These are phyloP conservation scores for Fusarium newnesense DNA, from an alignment of 2,329 filamentous ascomycete species.

Conservation along the genomic window DNA sequence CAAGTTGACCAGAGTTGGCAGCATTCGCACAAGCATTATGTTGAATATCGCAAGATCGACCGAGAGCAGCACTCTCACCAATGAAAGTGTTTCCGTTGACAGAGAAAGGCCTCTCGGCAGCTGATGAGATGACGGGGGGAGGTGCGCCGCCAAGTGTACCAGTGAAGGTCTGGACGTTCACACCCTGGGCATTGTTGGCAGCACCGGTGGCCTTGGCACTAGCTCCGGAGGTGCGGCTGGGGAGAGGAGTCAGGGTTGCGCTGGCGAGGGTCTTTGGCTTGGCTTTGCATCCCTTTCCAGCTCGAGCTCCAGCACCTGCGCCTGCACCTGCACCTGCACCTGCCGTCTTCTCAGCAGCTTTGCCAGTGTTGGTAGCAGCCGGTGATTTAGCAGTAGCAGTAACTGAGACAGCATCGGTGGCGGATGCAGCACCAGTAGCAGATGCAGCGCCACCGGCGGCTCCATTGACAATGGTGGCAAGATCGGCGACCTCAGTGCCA, in stretches of 20 bases:
- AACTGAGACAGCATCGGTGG: neutral
- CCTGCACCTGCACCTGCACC: neutral
- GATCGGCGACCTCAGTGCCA: constrained; percentile 1
- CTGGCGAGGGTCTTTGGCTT: neutral
- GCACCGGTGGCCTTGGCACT: neutral
- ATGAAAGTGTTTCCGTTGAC: constrained; percentile 4
- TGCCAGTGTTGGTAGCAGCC: neutral
- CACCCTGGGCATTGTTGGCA: neutral
- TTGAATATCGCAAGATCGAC: neutral
- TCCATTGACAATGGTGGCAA: constrained; percentile 7
- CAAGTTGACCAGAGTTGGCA: neutral
- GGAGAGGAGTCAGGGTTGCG: neutral
- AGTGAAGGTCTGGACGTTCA: neutral
- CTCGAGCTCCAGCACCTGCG: no score
- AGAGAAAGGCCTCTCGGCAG: neutral
- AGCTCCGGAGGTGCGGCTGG: neutral
- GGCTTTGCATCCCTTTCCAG: neutral
- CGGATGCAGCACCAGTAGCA: neutral
- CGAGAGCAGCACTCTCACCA: neutral
- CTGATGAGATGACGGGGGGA: neutral
- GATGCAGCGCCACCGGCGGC: neutral
- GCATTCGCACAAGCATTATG: neutral
- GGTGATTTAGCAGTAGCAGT: neutral
- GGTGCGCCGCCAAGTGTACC: neutral
- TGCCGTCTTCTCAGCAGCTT: neutral